Conservation (phyloP, 805 yeast species). For the Diddensiella santjacobensis region DNA sequence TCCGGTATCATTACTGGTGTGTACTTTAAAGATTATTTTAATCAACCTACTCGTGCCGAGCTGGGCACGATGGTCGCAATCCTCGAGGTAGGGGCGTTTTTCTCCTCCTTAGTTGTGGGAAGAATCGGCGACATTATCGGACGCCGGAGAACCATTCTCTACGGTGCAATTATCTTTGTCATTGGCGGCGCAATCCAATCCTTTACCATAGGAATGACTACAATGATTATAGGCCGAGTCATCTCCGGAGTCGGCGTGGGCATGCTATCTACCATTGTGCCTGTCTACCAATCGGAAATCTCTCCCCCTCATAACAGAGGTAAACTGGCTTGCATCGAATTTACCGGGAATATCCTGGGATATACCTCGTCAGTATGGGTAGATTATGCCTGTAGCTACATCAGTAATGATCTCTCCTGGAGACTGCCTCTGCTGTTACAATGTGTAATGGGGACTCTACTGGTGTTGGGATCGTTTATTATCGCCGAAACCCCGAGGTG, state of each 20-base stretch:
- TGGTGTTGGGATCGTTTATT: slow-evolving; percentile 69
- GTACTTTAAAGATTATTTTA: slow-evolving; percentile 64
- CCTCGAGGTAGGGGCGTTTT: slow-evolving; percentile 80
- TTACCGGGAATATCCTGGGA: slow-evolving; percentile 81
- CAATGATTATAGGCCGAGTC: slow-evolving; percentile 52
- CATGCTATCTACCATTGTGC: slow-evolving; percentile 74
- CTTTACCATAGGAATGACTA: slow-evolving; percentile 33
- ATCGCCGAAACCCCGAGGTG: slow-evolving; percentile 89
- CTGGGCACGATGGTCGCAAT: slow-evolving; percentile 88
- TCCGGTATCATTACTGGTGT: slow-evolving; percentile 77
- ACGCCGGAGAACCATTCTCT: slow-evolving; percentile 69
- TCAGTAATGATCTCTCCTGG: slow-evolving; percentile 65
- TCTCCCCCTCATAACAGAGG: slow-evolving; percentile 87
- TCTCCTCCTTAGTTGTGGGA: slow-evolving; percentile 76
- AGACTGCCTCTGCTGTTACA: slow-evolving; percentile 74
- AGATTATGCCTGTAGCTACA: slow-evolving; percentile 68
- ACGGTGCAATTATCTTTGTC: slow-evolving; percentile 53
- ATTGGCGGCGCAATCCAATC: slow-evolving; percentile 31
- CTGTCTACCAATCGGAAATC: slow-evolving; percentile 84
- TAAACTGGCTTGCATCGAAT: slow-evolving; percentile 78
- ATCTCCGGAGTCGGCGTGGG: slow-evolving; percentile 80
- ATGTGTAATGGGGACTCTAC: slow-evolving; percentile 63
- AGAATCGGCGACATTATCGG: slow-evolving; percentile 75
- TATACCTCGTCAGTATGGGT: slow-evolving; percentile 84
- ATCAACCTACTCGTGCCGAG: slow-evolving; percentile 66